Conservation (phyloP, 805 yeast genomes). For the Cyberlindnera bimundalis region DNA sequence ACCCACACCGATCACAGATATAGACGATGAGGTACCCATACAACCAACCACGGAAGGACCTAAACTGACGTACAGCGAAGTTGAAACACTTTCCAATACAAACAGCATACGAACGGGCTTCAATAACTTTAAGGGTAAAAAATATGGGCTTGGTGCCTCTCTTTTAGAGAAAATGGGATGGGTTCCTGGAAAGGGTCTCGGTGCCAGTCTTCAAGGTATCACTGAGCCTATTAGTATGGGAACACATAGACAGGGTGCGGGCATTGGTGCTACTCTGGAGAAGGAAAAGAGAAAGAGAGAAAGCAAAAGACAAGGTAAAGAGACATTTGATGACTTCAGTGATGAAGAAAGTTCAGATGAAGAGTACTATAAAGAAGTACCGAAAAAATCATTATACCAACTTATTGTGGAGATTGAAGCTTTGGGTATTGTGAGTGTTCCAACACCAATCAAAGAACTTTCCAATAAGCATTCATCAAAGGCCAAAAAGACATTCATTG, state of each 20-base stretch:
- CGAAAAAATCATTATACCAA: slow-evolving; percentile 26
- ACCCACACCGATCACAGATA: not conserved
- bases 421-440: slow-evolving; percentile 20
- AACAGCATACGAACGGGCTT: slow-evolving; percentile 12
- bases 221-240: slow-evolving; percentile 74
- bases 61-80: slow-evolving; percentile 11
- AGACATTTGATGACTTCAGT: slow-evolving; percentile 2
- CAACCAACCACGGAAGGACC: slow-evolving; percentile 17
- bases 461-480: slow-evolving; percentile 26
- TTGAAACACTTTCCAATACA: slow-evolving; percentile 4
- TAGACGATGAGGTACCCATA: not conserved
- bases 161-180: slow-evolving; percentile 85
- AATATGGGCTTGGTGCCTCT: slow-evolving; percentile 83
- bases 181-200: slow-evolving; percentile 80
- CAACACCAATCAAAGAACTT: slow-evolving; percentile 20
- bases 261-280: slow-evolving; percentile 60
- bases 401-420: slow-evolving; percentile 23
- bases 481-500: slow-evolving; percentile 35
- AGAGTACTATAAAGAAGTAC: slow-evolving; percentile 25
- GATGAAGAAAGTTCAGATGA: slow-evolving; percentile 21
- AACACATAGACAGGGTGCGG: slow-evolving; percentile 54
- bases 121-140: slow-evolving; percentile 21
- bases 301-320: slow-evolving; percentile 1
- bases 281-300: slow-evolving; percentile 11
- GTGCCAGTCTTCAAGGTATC: slow-evolving; percentile 68